phyloP scores from a whole-genome alignment of 2,329 filamentous ascomycete species.

The Colletotrichum tropicale region DNA sequence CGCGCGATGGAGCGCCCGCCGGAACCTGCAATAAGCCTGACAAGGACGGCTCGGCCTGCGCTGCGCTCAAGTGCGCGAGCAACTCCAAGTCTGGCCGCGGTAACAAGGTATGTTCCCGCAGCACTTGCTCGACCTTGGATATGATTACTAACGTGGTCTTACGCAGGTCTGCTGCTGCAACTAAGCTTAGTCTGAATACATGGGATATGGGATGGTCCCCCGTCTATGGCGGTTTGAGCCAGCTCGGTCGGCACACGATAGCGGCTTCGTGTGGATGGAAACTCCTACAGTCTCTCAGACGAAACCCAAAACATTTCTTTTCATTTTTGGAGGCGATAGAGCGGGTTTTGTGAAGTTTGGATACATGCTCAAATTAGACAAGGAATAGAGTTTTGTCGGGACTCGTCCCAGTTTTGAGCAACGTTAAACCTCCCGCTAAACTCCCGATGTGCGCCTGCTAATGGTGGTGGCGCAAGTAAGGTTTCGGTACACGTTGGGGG shows the following conservation, averaged over 20 bases:
- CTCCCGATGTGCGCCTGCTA: not conserved
- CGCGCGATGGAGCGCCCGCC: not conserved
- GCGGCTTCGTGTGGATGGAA: not conserved
- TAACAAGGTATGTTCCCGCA: not conserved
- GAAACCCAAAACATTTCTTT: not conserved
- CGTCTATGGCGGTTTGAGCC: not conserved
- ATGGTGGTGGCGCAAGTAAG: not conserved
- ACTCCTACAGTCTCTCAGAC: not conserved
- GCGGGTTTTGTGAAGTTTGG: not conserved
- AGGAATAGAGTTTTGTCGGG: not conserved
- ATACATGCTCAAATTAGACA: not conserved
- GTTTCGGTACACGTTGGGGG: not conserved
- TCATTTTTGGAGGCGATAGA: not conserved
- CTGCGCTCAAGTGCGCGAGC: not conserved
- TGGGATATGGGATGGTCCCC: rapidly evolving
- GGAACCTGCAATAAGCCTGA: not conserved
- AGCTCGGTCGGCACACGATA: not conserved
- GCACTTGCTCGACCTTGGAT: no score
- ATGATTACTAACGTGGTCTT: not conserved
- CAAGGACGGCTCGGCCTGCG: not conserved
- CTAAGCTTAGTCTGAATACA: not conserved
- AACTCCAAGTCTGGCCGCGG: not conserved
- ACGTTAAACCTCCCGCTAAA: not conserved
- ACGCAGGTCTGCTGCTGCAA: slow-evolving; percentile 3
- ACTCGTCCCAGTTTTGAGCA: not conserved